A percentile compares a stretch with the other conserved stretches of the same genome.
These are phyloP conservation scores for Lasiosphaeriaceae sp. DNA, from an alignment of 495 filamentous ascomycete genomes.

Conservation along the genomic window DNA sequence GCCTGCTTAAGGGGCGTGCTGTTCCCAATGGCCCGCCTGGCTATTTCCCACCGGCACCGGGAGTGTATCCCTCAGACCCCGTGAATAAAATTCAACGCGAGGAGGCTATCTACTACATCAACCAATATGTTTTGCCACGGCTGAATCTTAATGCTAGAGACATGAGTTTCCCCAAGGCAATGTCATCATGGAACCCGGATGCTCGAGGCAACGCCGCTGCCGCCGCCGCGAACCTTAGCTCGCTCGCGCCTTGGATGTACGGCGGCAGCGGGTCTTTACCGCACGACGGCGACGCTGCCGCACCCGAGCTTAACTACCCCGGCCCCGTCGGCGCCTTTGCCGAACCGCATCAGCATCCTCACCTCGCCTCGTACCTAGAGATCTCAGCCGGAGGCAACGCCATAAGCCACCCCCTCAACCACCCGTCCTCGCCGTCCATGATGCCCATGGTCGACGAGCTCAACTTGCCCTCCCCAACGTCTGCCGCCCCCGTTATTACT, in stretches of 20 bases:
- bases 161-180: conserved; percentile 29
- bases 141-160: conserved; percentile 42
- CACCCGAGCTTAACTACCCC: conserved; percentile 30
- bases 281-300: conserved; percentile 19
- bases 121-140: conserved; percentile 59
- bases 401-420: background rate
- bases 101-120: conserved; percentile 62
- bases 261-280: conserved; percentile 19
- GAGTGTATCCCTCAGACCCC: conserved; percentile 43
- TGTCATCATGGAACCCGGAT: conserved; percentile 19
- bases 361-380: conserved; percentile 8
- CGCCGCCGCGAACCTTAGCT: conserved; percentile 26
- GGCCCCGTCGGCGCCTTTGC: conserved; percentile 23
- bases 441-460: background rate
- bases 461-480: background rate
- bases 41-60: conserved; percentile 44
- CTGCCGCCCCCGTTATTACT: background rate
- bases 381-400: background rate
- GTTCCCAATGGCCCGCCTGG: conserved; percentile 53
- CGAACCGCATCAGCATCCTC: background rate
- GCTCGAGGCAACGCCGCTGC: conserved; percentile 9
- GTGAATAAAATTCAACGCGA: conserved; percentile 56
- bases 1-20: conserved; percentile 51
- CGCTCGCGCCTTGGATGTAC: conserved; percentile 44
- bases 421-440: background rate